Base-by-base conservation (phyloP, 345 rosid species). In the Raphanus sativus region DNA sequence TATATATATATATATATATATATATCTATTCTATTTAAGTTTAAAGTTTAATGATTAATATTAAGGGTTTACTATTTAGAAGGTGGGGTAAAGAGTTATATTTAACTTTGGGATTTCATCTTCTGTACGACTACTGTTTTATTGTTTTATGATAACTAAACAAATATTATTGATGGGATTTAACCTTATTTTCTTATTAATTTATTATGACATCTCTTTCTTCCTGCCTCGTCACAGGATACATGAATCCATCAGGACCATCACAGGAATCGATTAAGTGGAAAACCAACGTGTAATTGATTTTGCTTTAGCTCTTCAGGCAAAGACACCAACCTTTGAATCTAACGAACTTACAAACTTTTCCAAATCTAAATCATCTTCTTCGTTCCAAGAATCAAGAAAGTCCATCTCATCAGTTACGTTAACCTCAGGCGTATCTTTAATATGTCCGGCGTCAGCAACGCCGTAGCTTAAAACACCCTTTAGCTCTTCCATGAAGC, bases 401-500 rank as follows among this genome's bases (percentile, higher is more conserved):
- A 67, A 73, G 5, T 67, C 40, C 75, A 76, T 69, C 2, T 65
- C 81, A 65, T 71, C 76, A 21, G 17, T 24, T 24, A 32, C 50
- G 67, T 45, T 65, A 32, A 71, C 6, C 62, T 56, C 81, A 8
- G 48, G 17, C 6, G 81, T 67, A 13, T 67, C 60, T 33, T 73
- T 42, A 24, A 16, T 4, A 67, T 32, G 48, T 26, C 56, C 64
- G 26, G 2, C 24, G 10, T 12, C 24, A 4, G 34, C 8, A 63
- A 32, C 33, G 3, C 4, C 71, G 50, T 64, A 34, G 63, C 67
- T 59, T 60, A 79, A 29, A 11, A 74, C 68, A 28, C 15, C 40
- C 17, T 74, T 36, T 29, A 79, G 38, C 82, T 79, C 78, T 6
- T 79, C 82, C 78, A 79, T 67, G 38, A 73, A 17, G 16, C 36